Percentiles rank a stretch among this genome's conserved stretches.
These are phyloP conservation scores for Picea abies DNA, from an alignment of 83 land plant genomes.

Conservation along the genomic window DNA sequence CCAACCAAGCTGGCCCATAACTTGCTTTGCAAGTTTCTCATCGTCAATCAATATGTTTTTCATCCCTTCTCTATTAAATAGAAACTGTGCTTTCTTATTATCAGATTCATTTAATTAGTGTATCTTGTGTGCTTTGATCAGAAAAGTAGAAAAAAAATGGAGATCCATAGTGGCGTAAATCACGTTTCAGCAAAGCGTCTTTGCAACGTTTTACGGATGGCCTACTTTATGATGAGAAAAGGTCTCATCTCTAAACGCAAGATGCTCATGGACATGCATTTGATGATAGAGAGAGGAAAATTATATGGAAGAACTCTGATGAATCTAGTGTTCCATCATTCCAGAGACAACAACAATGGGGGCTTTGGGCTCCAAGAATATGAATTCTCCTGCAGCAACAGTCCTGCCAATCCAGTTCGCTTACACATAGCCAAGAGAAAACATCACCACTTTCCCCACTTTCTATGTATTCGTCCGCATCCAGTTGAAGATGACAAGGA, in stretches of 20 bases:
- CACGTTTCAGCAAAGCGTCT: constrained; percentile 36
- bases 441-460: constrained; percentile 8
- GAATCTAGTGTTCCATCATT: constrained; percentile 29
- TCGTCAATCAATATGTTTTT: too few species aligned
- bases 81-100: too few species aligned
- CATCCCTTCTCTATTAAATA: too few species aligned
- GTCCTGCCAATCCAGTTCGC: constrained; percentile 19
- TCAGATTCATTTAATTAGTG: too few species aligned
- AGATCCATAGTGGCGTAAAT: constrained; percentile 19
- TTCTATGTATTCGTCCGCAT: constrained; percentile 29
- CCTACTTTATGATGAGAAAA: constrained; percentile 39
- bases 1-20: too few species aligned
- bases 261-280: constrained; percentile 48
- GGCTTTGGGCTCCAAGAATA: constrained; percentile 41
- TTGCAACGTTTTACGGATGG: constrained; percentile 31
- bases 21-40: too few species aligned
- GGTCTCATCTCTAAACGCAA: constrained; percentile 46
- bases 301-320: constrained; percentile 26
- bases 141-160: neutral
- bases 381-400: constrained; percentile 72
- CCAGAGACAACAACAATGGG: constrained; percentile 6
- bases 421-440: too few species aligned
- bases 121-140: too few species aligned
- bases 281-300: constrained; percentile 52
- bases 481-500: neutral